Percentiles rank a stretch among this genome's conserved stretches.
Evolutionary conservation across 75 land plant genomes (phyloP).

Genomic region (Sequoiadendron giganteum): DNA sequence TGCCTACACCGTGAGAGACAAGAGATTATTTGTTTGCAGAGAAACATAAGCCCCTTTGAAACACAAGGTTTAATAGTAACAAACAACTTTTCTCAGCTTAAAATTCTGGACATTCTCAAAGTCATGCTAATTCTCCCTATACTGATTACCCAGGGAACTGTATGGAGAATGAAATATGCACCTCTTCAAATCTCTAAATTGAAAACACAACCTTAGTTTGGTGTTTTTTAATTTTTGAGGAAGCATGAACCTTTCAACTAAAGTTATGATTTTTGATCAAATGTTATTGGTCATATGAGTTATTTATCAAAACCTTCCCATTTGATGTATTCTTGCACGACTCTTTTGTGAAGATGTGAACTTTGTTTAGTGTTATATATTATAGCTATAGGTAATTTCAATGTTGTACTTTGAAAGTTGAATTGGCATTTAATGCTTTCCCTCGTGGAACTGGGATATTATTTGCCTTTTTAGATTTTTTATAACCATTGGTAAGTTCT

Average conservation of each 20-base stretch:
- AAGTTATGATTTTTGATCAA: not conserved
- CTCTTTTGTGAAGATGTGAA: not conserved
- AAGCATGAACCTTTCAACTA: not conserved
- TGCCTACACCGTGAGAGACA: no score
- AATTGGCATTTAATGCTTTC: not conserved
- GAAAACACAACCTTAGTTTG: not conserved
- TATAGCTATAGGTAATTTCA: not conserved
- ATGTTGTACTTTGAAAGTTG: not conserved
- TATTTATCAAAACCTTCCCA: not conserved
- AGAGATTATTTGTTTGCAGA: not conserved
- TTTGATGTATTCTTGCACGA: not conserved
- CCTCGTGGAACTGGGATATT: not conserved
- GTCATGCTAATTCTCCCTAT: no score
- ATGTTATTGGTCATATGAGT: constrained; percentile 2
- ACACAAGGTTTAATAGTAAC: not conserved
- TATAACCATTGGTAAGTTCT: not conserved
- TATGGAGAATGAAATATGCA: not conserved
- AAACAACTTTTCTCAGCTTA: not conserved
- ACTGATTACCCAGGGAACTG: not conserved
- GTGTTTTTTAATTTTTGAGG: not conserved
- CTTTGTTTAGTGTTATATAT: not conserved
- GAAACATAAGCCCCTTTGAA: not conserved
- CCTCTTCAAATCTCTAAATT: not conserved
- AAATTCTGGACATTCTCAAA: not conserved
- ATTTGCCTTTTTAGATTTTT: not conserved